Percentiles rank a stretch among this genome's conserved stretches.
Conservation (phyloP, 345 rosid species). For the Schrenkiella parvula region DNA sequence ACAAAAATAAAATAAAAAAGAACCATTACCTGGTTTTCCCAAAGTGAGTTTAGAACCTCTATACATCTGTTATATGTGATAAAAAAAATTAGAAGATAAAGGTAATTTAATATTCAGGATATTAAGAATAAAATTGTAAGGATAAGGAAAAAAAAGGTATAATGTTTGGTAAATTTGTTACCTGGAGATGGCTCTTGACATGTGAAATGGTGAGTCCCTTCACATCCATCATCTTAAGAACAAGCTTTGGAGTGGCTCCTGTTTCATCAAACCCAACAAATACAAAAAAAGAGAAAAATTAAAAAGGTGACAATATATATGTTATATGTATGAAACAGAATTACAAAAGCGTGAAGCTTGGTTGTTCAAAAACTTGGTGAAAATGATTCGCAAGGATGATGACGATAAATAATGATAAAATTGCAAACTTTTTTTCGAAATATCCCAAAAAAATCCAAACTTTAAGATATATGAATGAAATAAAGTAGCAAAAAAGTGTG, state of each 20-base stretch:
- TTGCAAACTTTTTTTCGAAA: background rate
- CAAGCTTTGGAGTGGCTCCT: slow-evolving; percentile 97
- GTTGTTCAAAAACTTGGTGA: no score
- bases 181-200: slow-evolving; percentile 99
- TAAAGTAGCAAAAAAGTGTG: background rate
- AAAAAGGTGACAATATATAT: slow-evolving; percentile 9
- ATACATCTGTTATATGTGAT: slow-evolving; percentile 60
- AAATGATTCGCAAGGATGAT: no score
- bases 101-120: background rate
- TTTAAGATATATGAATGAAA: slow-evolving; percentile 3
- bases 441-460: background rate
- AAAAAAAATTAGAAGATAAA: slow-evolving; percentile 2
- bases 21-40: slow-evolving; percentile 61
- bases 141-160: no score
- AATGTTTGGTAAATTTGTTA: slow-evolving; percentile 7
- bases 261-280: slow-evolving; percentile 8
- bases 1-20: slow-evolving; percentile 17
- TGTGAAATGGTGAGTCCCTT: slow-evolving; percentile 97
- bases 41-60: slow-evolving; percentile 78
- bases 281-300: background rate
- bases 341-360: no score
- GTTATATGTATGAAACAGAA: no score
- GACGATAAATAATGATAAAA: background rate
- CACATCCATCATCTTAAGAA: slow-evolving; percentile 96
- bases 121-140: background rate